Conservation (phyloP, 2,329 filamentous ascomycete species). For the Trichoderma semiorbis region DNA sequence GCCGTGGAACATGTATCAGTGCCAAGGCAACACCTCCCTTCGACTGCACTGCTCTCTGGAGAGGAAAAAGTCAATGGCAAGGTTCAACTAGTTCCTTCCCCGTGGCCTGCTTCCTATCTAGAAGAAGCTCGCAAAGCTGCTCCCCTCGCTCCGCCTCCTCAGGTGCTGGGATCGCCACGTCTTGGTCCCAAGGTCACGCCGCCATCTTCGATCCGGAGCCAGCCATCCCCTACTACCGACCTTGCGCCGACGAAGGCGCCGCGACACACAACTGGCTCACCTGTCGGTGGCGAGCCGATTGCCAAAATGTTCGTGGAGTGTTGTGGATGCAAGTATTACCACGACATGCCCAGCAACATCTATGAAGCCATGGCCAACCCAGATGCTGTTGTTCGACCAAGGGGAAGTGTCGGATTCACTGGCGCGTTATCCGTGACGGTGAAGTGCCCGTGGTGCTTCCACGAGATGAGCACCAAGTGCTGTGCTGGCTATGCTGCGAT, state of each 20-base stretch:
- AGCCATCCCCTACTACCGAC: background rate
- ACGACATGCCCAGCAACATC: conserved; percentile 62
- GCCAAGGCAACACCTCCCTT: background rate
- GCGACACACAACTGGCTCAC: conserved; percentile 4
- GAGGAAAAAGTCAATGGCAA: background rate
- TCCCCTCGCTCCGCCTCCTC: conserved; percentile 17
- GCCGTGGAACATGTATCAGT: conserved; percentile 23
- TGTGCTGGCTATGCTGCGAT: conserved; percentile 67
- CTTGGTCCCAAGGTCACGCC: conserved; percentile 16
- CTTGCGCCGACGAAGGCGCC: background rate
- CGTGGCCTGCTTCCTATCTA: conserved; percentile 16
- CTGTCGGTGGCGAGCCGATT: conserved; percentile 38
- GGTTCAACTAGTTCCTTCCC: background rate
- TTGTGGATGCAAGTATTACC: conserved; percentile 61
- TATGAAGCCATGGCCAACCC: conserved; percentile 64
- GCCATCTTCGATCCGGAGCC: conserved; percentile 14
- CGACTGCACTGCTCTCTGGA: background rate
- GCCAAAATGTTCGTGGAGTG: conserved; percentile 65
- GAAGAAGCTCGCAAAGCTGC: conserved; percentile 19
- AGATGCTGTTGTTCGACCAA: conserved; percentile 48
- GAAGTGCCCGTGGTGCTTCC: conserved; percentile 68
- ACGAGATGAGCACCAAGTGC: conserved; percentile 66
- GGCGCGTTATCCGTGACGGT: conserved; percentile 59
- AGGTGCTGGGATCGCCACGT: background rate
- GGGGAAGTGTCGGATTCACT: conserved; percentile 49